A percentile compares a stretch with the other conserved stretches of the same genome.
These are phyloP conservation scores for Penicillium griseofulvum DNA, from an alignment of 2,329 filamentous ascomycete genomes.

Conservation along the genomic window DNA sequence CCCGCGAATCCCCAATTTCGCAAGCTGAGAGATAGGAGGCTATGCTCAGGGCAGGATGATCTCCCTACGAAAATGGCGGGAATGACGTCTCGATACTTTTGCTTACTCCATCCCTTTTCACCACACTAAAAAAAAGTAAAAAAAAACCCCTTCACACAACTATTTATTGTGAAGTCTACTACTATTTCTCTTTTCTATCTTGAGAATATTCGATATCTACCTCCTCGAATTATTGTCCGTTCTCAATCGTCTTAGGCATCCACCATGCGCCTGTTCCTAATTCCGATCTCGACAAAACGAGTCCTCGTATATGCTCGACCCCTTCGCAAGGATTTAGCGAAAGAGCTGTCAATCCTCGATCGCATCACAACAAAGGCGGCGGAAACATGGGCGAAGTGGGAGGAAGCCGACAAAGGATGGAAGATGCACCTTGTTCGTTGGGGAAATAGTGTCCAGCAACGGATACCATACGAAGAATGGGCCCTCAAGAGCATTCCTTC, in stretches of 20 bases:
- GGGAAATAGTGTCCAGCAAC: slow-evolving; percentile 79
- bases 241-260: background rate
- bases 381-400: slow-evolving; percentile 80
- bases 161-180: background rate
- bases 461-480: slow-evolving; percentile 97
- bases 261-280: slow-evolving; percentile 84
- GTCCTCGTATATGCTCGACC: slow-evolving; percentile 91
- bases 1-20: slow-evolving; percentile 2
- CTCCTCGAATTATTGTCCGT: too few species aligned
- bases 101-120: slow-evolving; percentile 8
- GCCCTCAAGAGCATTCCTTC: slow-evolving; percentile 91
- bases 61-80: background rate
- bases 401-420: slow-evolving; percentile 80
- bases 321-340: slow-evolving; percentile 56
- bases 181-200: background rate
- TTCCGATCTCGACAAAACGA: slow-evolving; percentile 87
- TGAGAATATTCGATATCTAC: background rate
- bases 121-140: background rate
- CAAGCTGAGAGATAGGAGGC: background rate
- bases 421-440: slow-evolving; percentile 81
- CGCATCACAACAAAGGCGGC: slow-evolving; percentile 68
- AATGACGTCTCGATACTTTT: slow-evolving; percentile 7
- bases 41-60: background rate
- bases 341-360: slow-evolving; percentile 63
- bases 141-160: background rate